These are phyloP conservation scores for Globisporangium paroecandrum DNA, from an alignment of 352 stramenopile genomes.

Conservation along the genomic window DNA sequence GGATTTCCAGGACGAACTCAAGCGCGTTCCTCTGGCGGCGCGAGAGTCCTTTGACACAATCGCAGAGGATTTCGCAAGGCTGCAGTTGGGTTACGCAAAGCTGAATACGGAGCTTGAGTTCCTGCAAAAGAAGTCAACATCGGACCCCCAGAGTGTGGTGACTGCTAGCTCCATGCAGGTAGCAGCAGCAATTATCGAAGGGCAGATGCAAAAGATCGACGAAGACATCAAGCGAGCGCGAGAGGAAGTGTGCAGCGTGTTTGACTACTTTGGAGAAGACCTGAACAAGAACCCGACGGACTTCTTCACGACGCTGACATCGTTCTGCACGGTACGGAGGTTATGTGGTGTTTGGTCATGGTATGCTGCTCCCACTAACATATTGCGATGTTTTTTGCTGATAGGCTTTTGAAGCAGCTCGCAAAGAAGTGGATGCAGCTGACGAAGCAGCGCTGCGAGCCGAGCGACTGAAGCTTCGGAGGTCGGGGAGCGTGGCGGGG, in stretches of 20 bases:
- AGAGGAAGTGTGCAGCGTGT: slow-evolving; percentile 66
- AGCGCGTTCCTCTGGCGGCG: slow-evolving; percentile 79
- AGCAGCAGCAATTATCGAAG: slow-evolving; percentile 34
- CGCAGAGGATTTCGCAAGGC: slow-evolving; percentile 56
- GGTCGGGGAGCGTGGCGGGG: slow-evolving; percentile 19
- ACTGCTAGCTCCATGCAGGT: slow-evolving; percentile 34
- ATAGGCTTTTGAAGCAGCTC: slow-evolving; percentile 55
- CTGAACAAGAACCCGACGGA: slow-evolving; percentile 61
- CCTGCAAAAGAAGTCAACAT: slow-evolving; percentile 36
- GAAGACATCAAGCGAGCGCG: slow-evolving; percentile 32
- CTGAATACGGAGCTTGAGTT: slow-evolving; percentile 44
- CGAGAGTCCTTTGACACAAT: slow-evolving; percentile 74
- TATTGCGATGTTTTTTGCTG: too few species aligned
- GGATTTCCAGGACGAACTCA: slow-evolving; percentile 90
- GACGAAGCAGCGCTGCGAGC: slow-evolving; percentile 54
- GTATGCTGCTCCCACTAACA: too few species aligned
- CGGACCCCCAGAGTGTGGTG: neutral
- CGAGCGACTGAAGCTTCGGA: slow-evolving; percentile 62
- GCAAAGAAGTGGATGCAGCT: slow-evolving; percentile 62
- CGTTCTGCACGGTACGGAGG: slow-evolving; percentile 56
- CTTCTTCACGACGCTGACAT: slow-evolving; percentile 82
- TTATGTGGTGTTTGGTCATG: too few species aligned
- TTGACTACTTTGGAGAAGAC: slow-evolving; percentile 87
- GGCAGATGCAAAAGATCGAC: slow-evolving; percentile 41
- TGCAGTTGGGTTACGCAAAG: slow-evolving; percentile 47